These are phyloP conservation scores for Leishmania tarentolae DNA, from an alignment of 208 protist species.

Conservation along the genomic window DNA sequence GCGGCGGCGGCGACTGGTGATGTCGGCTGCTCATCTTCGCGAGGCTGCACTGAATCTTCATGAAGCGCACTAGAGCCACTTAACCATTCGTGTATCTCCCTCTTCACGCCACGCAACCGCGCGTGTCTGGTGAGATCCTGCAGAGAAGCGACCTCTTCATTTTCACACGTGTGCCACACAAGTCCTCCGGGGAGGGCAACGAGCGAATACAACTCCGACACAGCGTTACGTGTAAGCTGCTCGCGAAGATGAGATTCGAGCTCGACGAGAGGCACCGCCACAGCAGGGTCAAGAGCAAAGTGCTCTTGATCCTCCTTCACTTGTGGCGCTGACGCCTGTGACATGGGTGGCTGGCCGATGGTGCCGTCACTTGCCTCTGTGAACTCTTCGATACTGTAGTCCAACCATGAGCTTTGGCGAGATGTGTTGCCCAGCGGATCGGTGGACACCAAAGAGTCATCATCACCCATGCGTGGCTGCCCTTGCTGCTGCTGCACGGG, in stretches of 20 bases:
- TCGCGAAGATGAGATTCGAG: conserved; percentile 16
- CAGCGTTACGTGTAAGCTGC: conserved; percentile 1
- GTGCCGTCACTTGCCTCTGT: neutral
- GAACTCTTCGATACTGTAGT: conserved; percentile 5
- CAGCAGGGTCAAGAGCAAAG: neutral
- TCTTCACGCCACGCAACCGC: neutral
- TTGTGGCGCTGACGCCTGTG: neutral
- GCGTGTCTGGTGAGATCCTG: neutral
- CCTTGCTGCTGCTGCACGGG: neutral
- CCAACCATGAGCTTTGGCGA: neutral
- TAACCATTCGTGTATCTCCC: conserved; percentile 3
- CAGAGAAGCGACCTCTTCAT: neutral
- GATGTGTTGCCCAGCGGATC: neutral
- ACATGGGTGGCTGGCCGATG: neutral
- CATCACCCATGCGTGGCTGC: neutral
- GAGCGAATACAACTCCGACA: conserved; percentile 17
- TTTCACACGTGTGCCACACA: conserved; percentile 8
- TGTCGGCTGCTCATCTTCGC: conserved; percentile 1
- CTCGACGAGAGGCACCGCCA: conserved; percentile 2
- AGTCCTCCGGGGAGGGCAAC: conserved; percentile 6
- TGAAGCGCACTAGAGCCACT: neutral
- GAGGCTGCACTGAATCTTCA: neutral
- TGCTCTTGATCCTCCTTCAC: neutral
- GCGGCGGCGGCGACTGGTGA: neutral
- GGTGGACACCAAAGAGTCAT: neutral